These are phyloP conservation scores for Eutrema japonicum DNA, from an alignment of 345 rosid species.

Conservation along the genomic window DNA sequence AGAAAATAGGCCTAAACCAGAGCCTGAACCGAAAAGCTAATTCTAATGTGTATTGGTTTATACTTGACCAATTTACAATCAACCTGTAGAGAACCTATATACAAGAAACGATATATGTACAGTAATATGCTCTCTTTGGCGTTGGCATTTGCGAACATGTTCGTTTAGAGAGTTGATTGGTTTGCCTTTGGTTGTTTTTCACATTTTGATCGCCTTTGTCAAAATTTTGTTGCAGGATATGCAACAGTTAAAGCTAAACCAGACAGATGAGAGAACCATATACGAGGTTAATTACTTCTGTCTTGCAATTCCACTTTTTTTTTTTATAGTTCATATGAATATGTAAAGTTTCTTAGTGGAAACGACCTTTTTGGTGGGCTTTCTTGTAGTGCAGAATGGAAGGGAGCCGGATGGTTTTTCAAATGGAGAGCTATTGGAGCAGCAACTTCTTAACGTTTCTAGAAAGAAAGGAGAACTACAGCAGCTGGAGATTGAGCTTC, in stretches of 20 bases:
- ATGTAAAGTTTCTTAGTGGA: not conserved
- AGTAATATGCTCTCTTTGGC: not conserved
- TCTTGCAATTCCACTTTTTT: not conserved
- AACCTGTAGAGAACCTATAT: too few relatives aligned
- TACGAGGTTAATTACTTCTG: conserved; percentile 63
- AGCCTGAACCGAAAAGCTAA: too few relatives aligned
- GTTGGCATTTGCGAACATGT: not conserved
- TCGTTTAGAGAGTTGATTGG: not conserved
- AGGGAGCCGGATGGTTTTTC: conserved; percentile 66
- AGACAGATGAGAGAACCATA: conserved; percentile 75
- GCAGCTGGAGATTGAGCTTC: conserved; percentile 73
- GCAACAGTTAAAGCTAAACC: conserved; percentile 67
- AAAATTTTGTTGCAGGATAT: conserved; percentile 50
- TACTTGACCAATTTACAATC: too few relatives aligned
- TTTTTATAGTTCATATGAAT: not conserved
- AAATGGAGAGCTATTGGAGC: conserved; percentile 64
- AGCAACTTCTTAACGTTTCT: conserved; percentile 55
- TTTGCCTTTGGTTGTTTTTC: not conserved
- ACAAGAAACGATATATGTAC: too few relatives aligned
- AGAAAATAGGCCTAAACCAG: too few relatives aligned
- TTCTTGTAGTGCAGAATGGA: conserved; percentile 72
- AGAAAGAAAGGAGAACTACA: conserved; percentile 77
- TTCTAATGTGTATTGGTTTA: too few relatives aligned
- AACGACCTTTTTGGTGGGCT: conserved; percentile 4
- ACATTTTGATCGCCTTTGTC: not conserved